Evolutionary conservation across 2,329 filamentous ascomycete species (phyloP).

Genomic region (Trichoderma sp.): DNA sequence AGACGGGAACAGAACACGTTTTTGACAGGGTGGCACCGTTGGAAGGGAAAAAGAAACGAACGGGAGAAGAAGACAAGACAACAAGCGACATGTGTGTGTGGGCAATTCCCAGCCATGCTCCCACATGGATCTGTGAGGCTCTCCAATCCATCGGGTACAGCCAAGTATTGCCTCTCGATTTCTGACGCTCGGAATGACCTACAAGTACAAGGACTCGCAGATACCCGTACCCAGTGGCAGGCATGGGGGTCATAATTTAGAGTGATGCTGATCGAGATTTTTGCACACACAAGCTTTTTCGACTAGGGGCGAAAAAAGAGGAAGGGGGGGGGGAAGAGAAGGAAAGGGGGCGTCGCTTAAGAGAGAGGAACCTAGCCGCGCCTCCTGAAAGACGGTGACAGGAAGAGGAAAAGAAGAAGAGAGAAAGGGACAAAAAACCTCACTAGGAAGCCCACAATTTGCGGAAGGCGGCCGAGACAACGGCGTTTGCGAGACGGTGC

Average conservation of each 20-base stretch:
- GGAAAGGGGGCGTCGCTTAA: slow-evolving; percentile 18
- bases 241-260: slow-evolving; percentile 1
- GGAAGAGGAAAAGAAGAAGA: neutral
- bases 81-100: neutral
- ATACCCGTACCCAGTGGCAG: neutral
- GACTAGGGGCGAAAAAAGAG: slow-evolving; percentile 13
- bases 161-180: neutral
- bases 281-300: slow-evolving; percentile 18
- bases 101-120: neutral
- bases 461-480: no score
- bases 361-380: neutral
- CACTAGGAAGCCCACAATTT: no score
- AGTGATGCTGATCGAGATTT: neutral
- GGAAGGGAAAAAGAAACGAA: neutral
- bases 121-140: neutral
- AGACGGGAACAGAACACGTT: neutral
- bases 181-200: neutral
- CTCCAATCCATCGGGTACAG: neutral
- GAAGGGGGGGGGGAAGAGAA: neutral
- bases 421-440: no score
- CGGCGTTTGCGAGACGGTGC: no score
- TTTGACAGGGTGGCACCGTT: neutral
- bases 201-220: neutral
- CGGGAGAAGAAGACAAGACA: no score
- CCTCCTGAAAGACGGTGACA: slow-evolving; percentile 5